Evolutionary conservation across 2,329 filamentous ascomycete species (phyloP), one percentile per base, ranked within the genome.

Genomic region (Cadophora luteo-olivacea): DNA sequence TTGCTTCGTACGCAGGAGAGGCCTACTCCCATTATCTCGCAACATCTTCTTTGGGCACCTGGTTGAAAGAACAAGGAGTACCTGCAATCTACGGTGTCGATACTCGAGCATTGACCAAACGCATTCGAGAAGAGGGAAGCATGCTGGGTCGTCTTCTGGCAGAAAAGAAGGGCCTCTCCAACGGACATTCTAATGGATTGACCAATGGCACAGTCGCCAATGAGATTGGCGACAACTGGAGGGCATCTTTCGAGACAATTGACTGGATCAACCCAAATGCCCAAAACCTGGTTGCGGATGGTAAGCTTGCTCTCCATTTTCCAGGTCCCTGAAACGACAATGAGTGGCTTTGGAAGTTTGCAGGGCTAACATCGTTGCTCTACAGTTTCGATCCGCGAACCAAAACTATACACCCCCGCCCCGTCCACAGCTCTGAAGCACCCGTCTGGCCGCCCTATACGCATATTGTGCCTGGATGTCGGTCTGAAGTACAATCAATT

Each of bases 401-500:
- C 95, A 67, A 95, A 93, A 80, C 86, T 97, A 67, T 98, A 95
- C 83, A 89, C 89, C 75, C 94, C 94, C 65, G 88, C 89, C 72
- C 82, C 89, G 41, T 86, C 89, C 68, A 87, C 85, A 76, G 89
- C 91, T 72, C 87, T 97, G 76, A 91, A 92, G 81, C 94, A 97
- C 82, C 92, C 94, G 51, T 97, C 93, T 67, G 96, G 95, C 70
- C 92, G 94, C 75, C 86, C 91, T 61, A 86, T 98, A 68, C 92
- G 94, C 78, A 90, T 99, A 70, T 85, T 98, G 62, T 97, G 94
- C 79, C 88, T 99, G 75, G 96, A 99, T 83, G 95, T 99, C 75
- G 96, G 96, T 80, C 90, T 98, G 85, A 99, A 99, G 83, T 97
- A 93, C 84, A 99, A 98, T 83, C 96, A 99, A 83, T 86, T 99